phyloP scores from a whole-genome alignment of 345 rosid genomes.

The Citrus sp. region DNA sequence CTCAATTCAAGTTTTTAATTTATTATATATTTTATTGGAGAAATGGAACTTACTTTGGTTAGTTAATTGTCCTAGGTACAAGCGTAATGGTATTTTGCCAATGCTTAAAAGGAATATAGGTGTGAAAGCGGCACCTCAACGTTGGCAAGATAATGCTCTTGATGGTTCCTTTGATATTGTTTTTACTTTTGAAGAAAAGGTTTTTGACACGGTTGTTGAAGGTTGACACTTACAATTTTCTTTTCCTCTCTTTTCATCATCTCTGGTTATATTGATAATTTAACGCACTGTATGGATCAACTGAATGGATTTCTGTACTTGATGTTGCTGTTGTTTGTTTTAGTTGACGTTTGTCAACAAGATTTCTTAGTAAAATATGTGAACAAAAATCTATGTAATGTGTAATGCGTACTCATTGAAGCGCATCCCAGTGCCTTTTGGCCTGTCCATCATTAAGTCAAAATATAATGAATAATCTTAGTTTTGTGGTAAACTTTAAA shows the following conservation, averaged over 20 bases:
- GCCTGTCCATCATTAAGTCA: neutral
- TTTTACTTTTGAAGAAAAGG: constrained; percentile 86
- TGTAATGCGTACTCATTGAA: neutral
- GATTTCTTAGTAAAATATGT: no score
- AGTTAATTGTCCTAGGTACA: constrained; percentile 44
- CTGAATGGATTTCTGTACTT: neutral
- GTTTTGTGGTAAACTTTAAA: neutral
- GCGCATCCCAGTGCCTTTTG: neutral
- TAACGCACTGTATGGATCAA: neutral
- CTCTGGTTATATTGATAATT: neutral
- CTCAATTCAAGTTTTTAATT: neutral
- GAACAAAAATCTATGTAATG: neutral
- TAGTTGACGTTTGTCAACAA: neutral
- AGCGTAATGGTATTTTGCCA: constrained; percentile 89
- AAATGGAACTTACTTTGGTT: neutral
- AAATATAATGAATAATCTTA: neutral
- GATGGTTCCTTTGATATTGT: constrained; percentile 86
- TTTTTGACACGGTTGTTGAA: constrained; percentile 85
- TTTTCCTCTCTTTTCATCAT: neutral
- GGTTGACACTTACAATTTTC: constrained; percentile 32
- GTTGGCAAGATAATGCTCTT: constrained; percentile 92
- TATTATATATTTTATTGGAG: neutral
- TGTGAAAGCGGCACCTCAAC: constrained; percentile 84
- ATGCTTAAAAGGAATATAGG: constrained; percentile 86
- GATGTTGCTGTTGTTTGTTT: neutral